Percentiles rank a stretch among this genome's conserved stretches.
phyloP scores from a whole-genome alignment of 2,329 filamentous ascomycete species.

The Colletotrichum theobromicola region DNA sequence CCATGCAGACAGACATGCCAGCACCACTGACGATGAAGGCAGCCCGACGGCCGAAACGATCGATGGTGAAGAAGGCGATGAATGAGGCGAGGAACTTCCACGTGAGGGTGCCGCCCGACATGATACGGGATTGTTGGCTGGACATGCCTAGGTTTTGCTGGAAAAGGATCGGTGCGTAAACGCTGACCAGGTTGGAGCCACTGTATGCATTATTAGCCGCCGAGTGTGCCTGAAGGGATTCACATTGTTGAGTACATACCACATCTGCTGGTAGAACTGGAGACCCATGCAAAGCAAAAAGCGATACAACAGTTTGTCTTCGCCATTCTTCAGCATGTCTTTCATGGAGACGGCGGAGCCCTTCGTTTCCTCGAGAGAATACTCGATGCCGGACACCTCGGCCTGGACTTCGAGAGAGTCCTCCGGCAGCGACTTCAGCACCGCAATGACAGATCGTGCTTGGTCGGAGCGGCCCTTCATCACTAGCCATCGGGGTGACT shows the following conservation, averaged over 20 bases:
- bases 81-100: slow-evolving; percentile 61
- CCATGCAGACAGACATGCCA: slow-evolving; percentile 61
- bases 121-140: slow-evolving; percentile 40
- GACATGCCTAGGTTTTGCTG: slow-evolving; percentile 43
- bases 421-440: slow-evolving; percentile 40
- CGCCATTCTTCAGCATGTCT: slow-evolving; percentile 52
- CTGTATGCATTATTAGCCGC: slow-evolving; percentile 23
- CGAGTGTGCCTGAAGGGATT: too few relatives aligned
- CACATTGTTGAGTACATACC: background rate
- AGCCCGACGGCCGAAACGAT: slow-evolving; percentile 52
- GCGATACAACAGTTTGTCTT: slow-evolving; percentile 55
- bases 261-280: slow-evolving; percentile 33
- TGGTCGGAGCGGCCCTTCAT: slow-evolving; percentile 36
- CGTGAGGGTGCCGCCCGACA: slow-evolving; percentile 54
- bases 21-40: slow-evolving; percentile 56
- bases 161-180: slow-evolving; percentile 48
- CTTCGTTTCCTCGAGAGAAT: slow-evolving; percentile 48
- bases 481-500: slow-evolving; percentile 41
- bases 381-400: slow-evolving; percentile 52
- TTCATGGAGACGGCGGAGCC: slow-evolving; percentile 38
- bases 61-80: slow-evolving; percentile 54
- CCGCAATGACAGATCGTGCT: slow-evolving; percentile 37
- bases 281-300: slow-evolving; percentile 35
- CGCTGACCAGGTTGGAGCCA: slow-evolving; percentile 52
- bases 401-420: slow-evolving; percentile 41